Conservation (phyloP, 805 yeast genomes). For the Tetrapisispora fleetii region DNA sequence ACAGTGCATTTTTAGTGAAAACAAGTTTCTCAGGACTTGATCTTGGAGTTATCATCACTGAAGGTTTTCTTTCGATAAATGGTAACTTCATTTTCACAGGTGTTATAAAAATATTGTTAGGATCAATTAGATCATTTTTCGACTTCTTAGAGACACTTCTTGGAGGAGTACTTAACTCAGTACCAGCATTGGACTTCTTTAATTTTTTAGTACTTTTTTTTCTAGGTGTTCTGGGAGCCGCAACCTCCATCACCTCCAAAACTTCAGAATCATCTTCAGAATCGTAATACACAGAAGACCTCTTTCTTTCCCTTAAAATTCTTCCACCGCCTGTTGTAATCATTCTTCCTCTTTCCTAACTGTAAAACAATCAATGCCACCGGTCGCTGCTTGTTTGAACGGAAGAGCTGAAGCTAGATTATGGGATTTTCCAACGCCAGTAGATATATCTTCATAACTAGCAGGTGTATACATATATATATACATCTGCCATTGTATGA, state of each 20-base stretch:
- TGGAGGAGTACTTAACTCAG: neutral
- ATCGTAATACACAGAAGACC: neutral
- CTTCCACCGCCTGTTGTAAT: neutral
- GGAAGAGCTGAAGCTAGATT: too few relatives aligned
- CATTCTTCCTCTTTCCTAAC: neutral
- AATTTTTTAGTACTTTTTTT: neutral
- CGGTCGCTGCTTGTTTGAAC: too few relatives aligned
- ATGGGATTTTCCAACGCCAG: too few relatives aligned
- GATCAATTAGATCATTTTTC: neutral
- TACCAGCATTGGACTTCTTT: neutral
- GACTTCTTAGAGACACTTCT: neutral
- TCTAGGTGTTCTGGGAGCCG: neutral
- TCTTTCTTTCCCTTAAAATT: constrained; percentile 1
- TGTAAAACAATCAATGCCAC: too few relatives aligned
- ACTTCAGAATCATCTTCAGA: neutral
- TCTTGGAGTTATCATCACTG: constrained; percentile 4
- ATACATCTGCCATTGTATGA: neutral
- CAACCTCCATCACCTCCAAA: neutral
- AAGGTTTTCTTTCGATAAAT: neutral
- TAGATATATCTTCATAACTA: too few relatives aligned
- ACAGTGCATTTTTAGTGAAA: constrained; percentile 29
- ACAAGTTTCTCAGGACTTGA: constrained; percentile 18
- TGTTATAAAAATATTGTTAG: neutral
- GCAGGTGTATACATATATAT: neutral
- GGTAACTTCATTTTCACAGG: neutral